Conservation (phyloP, 768 basidiomycete genomes). For the Mycena indigotica region DNA sequence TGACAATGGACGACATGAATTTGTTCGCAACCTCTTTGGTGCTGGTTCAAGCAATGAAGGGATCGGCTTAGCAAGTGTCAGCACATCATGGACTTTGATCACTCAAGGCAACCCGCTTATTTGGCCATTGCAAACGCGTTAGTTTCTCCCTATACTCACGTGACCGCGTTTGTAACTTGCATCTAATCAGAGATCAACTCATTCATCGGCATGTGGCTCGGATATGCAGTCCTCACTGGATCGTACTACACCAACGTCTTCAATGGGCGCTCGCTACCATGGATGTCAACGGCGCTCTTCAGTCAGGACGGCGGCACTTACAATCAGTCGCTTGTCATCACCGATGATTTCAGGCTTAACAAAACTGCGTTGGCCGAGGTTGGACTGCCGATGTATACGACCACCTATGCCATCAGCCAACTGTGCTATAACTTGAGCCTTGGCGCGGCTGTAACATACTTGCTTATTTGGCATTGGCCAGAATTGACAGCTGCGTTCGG, state of each 20-base stretch:
- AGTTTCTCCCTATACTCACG: too few relatives aligned
- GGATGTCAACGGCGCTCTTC: conserved; percentile 53
- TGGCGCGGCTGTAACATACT: conserved; percentile 51
- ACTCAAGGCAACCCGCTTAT: conserved; percentile 56
- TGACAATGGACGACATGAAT: conserved; percentile 47
- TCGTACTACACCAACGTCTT: conserved; percentile 49
- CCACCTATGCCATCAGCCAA: conserved; percentile 51
- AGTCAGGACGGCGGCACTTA: conserved; percentile 37
- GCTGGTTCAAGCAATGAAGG: conserved; percentile 56
- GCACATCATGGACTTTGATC: conserved; percentile 55
- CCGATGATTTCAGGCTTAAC: conserved; percentile 40
- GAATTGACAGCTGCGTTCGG: conserved; percentile 52
- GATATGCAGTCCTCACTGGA: conserved; percentile 44
- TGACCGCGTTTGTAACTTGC: conserved; percentile 8
- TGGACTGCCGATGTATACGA: conserved; percentile 41
- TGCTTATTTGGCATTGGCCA: conserved; percentile 55
- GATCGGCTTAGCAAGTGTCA: conserved; percentile 49
- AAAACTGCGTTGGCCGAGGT: conserved; percentile 25
- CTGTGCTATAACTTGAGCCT: conserved; percentile 52
- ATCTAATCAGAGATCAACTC: conserved; percentile 43
- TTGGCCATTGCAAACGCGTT: conserved; percentile 60
- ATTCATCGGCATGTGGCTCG: conserved; percentile 50
- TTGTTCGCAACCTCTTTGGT: conserved; percentile 44
- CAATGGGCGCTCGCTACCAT: conserved; percentile 45
- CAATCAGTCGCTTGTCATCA: conserved; percentile 46